Evolutionary conservation across 1,139 yeast species (phyloP).

Genomic region (Candida sp.): DNA sequence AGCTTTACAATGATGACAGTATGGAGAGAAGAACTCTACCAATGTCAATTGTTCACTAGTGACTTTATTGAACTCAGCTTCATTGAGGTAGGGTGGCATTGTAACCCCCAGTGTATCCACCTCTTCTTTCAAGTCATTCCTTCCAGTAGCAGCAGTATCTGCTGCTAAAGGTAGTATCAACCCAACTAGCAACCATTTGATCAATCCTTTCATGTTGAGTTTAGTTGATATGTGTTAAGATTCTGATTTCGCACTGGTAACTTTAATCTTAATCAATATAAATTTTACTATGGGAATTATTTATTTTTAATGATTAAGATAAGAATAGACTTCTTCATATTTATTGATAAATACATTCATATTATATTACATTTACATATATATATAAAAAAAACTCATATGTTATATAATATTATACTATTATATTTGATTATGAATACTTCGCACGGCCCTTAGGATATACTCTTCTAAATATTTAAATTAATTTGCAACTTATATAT

Average conservation of each 20-base stretch:
- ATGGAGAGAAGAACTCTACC: constrained; percentile 68
- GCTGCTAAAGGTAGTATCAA: neutral
- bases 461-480: no score
- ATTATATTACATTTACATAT: no score
- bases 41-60: constrained; percentile 48
- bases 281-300: no score
- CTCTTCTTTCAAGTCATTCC: constrained; percentile 5
- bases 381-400: no score
- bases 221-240: neutral
- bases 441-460: no score
- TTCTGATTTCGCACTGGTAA: neutral
- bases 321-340: no score
- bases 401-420: no score
- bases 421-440: no score
- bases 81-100: constrained; percentile 25
- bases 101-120: constrained; percentile 8
- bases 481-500: neutral
- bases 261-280: no score
- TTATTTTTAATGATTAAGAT: no score
- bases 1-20: constrained; percentile 65
- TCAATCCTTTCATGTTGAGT: neutral
- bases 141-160: neutral
- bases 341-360: no score
- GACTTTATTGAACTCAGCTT: constrained; percentile 38
- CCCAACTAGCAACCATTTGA: neutral